Conservation (phyloP, 2,329 filamentous ascomycete species). For the Trichoderma sp. region DNA sequence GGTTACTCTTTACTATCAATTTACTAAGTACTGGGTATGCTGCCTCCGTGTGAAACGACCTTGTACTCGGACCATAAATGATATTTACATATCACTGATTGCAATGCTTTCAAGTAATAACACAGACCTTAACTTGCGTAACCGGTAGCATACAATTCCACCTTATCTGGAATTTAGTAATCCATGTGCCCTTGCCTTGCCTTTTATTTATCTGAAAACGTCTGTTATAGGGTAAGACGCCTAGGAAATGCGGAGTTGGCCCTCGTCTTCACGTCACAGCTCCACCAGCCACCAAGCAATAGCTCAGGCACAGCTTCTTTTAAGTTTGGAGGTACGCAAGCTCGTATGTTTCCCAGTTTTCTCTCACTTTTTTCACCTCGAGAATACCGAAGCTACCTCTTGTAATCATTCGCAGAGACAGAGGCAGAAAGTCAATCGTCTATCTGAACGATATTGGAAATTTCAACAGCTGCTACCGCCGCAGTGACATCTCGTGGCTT, state of each 20-base stretch:
- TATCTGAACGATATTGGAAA: background rate
- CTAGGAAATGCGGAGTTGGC: background rate
- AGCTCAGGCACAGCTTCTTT: constrained; percentile 2
- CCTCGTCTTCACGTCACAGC: constrained; percentile 17
- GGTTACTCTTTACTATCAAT: background rate
- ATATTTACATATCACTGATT: background rate
- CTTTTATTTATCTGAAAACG: background rate
- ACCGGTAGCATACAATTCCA: background rate
- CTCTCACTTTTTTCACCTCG: background rate
- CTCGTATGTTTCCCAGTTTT: background rate
- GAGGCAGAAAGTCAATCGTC: background rate
- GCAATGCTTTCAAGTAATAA: background rate
- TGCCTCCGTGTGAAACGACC: too few species aligned
- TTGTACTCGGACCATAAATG: too few species aligned
- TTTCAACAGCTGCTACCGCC: background rate
- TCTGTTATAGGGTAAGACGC: background rate
- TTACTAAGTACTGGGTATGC: background rate
- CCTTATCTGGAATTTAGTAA: background rate
- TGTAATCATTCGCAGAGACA: too few species aligned
- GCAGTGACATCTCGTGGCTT: background rate
- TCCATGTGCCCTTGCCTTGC: background rate
- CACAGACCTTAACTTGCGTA: background rate
- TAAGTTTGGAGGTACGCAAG: background rate
- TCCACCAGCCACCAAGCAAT: constrained; percentile 4
- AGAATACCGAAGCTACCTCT: background rate